Percentiles rank a stretch among this genome's conserved stretches.
These are phyloP conservation scores for Fusarium beomiforme DNA, from an alignment of 2,329 filamentous ascomycete species.

Conservation along the genomic window DNA sequence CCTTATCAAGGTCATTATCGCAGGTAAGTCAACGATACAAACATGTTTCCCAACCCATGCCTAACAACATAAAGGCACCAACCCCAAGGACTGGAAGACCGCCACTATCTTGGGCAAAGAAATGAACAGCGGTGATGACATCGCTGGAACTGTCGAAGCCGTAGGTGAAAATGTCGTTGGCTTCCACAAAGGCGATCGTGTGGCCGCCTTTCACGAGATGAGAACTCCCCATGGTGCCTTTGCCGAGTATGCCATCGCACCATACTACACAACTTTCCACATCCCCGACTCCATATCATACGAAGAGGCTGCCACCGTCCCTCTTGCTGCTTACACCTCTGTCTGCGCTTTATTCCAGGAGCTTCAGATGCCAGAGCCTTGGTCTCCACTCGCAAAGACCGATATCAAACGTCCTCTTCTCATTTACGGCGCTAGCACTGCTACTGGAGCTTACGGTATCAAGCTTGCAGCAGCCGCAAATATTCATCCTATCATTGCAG, in stretches of 20 bases:
- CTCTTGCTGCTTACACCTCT: slow-evolving; percentile 12
- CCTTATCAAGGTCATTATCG: slow-evolving; percentile 11
- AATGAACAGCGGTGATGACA: slow-evolving; percentile 39
- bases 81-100: slow-evolving; percentile 45
- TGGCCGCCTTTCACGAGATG: slow-evolving; percentile 64
- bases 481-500: slow-evolving; percentile 67
- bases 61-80: slow-evolving; percentile 12
- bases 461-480: slow-evolving; percentile 61
- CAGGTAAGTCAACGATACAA: neutral
- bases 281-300: slow-evolving; percentile 48
- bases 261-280: slow-evolving; percentile 65
- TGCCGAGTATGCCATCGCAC: slow-evolving; percentile 69
- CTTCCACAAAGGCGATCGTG: slow-evolving; percentile 53
- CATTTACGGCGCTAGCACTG: slow-evolving; percentile 62
- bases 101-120: neutral
- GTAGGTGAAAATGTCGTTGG: slow-evolving; percentile 34
- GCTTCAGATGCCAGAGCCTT: slow-evolving; percentile 1
- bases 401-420: slow-evolving; percentile 52
- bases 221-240: slow-evolving; percentile 60
- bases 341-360: slow-evolving; percentile 13
- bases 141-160: slow-evolving; percentile 35
- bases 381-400: neutral
- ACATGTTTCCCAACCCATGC: fast-evolving
- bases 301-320: slow-evolving; percentile 17
- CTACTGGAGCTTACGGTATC: slow-evolving; percentile 67